Evolutionary conservation across 106 monocot genomes (phyloP).

Genomic region (Allium cepa): DNA sequence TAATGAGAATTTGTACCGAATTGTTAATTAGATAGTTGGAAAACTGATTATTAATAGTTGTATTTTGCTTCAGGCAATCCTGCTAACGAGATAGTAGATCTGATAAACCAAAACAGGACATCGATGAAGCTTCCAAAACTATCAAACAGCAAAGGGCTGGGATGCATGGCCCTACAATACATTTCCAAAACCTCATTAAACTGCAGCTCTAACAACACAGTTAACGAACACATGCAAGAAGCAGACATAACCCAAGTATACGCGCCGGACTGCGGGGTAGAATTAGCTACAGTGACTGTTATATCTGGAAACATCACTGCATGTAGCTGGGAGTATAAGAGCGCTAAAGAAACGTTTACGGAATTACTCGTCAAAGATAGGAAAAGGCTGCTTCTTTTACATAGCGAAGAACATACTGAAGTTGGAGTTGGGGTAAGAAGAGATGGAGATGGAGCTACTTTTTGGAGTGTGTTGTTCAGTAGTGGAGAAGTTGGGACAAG

Average conservation of each 20-base stretch:
- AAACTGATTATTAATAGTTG: neutral
- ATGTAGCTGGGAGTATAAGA: conserved; percentile 19
- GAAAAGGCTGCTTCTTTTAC: conserved; percentile 25
- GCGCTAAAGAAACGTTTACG: neutral
- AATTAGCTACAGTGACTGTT: conserved; percentile 50
- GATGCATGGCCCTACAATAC: conserved; percentile 87
- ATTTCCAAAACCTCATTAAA: conserved; percentile 44
- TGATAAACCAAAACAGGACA: conserved; percentile 58
- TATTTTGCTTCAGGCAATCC: conserved; percentile 46
- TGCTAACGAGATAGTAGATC: conserved; percentile 37
- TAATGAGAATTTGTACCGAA: no score
- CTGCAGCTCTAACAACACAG: conserved; percentile 48
- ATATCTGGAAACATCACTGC: conserved; percentile 43
- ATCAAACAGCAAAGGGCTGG: conserved; percentile 51
- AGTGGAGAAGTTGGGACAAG: conserved; percentile 35
- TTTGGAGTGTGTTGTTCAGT: conserved; percentile 70
- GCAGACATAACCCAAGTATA: conserved; percentile 66
- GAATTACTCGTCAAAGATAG: conserved; percentile 11
- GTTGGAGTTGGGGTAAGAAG: conserved; percentile 49
- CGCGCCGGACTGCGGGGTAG: conserved; percentile 85
- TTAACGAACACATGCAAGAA: conserved; percentile 39
- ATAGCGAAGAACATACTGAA: conserved; percentile 43
- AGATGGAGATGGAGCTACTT: conserved; percentile 30
- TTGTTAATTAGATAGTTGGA: no score
- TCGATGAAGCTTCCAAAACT: conserved; percentile 51